phyloP scores from a whole-genome alignment of 176 grass and related monocot species.

The Oryza meridionalis region DNA sequence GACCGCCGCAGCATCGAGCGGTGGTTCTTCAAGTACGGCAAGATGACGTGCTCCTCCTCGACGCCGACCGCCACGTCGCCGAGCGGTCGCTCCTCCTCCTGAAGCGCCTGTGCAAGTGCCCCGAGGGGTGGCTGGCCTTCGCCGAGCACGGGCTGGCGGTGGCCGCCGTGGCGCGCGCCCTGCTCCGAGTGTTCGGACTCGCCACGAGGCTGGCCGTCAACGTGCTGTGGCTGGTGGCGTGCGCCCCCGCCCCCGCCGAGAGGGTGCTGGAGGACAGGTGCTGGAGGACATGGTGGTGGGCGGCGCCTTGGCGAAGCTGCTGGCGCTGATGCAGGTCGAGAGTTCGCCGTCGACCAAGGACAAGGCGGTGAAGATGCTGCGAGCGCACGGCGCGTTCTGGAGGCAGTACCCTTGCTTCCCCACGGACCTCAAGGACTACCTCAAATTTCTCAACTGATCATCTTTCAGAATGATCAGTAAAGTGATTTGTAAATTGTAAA shows the following conservation, averaged over 20 bases:
- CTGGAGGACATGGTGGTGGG: conserved; percentile 51
- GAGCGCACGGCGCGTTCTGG: conserved; percentile 63
- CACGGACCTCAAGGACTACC: conserved; percentile 58
- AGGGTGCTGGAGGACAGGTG: conserved; percentile 41
- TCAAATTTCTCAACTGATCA: conserved; percentile 48
- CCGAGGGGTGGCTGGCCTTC: conserved; percentile 71
- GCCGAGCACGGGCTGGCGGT: conserved; percentile 68
- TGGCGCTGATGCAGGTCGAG: conserved; percentile 65
- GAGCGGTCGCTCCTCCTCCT: conserved; percentile 71
- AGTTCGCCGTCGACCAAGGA: conserved; percentile 61
- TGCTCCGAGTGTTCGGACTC: conserved; percentile 57
- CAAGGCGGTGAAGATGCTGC: conserved; percentile 61
- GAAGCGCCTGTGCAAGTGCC: conserved; percentile 70
- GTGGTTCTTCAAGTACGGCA: conserved; percentile 68
- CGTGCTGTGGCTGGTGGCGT: conserved; percentile 65
- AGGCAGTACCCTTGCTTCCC: conserved; percentile 80
- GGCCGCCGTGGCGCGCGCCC: conserved; percentile 41
- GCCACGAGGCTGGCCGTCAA: conserved; percentile 67
- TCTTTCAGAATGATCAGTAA: not conserved
- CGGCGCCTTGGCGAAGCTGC: conserved; percentile 55
- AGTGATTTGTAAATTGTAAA: not conserved
- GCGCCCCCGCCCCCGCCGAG: conserved; percentile 48
- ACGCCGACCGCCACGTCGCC: conserved; percentile 48
- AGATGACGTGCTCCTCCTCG: conserved; percentile 59
- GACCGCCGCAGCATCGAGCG: conserved; percentile 68